A percentile compares a stretch with the other conserved stretches of the same genome.
phyloP scores from a whole-genome alignment of 345 rosid genomes.

The Aegle marmelos region DNA sequence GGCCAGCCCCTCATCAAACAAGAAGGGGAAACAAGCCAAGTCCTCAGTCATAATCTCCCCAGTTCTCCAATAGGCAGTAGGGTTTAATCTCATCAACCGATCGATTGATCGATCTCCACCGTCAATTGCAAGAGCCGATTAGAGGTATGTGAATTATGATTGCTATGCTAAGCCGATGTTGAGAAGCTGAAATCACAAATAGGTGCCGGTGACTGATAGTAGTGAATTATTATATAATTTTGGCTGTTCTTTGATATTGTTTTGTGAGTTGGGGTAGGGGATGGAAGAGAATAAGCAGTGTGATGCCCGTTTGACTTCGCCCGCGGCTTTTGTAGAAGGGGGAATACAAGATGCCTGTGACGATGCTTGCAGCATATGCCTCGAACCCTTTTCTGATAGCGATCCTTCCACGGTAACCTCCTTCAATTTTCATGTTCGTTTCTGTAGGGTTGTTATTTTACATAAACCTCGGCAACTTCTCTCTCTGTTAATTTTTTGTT shows the following conservation, averaged over 20 bases:
- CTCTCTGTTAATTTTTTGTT: not conserved
- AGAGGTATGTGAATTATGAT: no score
- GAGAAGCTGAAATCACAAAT: no score
- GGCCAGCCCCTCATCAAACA: no score
- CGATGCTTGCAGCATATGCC: conserved; percentile 98
- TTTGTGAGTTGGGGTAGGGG: conserved; percentile 23
- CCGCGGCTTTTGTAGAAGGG: conserved; percentile 96
- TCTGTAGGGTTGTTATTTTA: not conserved
- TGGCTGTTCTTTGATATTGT: not conserved
- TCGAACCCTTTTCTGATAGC: conserved; percentile 72
- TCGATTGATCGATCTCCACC: no score
- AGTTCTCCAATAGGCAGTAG: no score
- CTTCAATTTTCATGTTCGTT: not conserved
- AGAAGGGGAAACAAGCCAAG: no score
- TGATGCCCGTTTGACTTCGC: conserved; percentile 70
- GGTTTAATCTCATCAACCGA: no score
- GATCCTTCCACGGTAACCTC: conserved; percentile 81
- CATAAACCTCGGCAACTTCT: not conserved
- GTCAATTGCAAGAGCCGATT: no score
- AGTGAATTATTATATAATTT: no score
- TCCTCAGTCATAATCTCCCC: no score
- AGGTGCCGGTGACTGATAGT: no score
- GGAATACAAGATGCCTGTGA: conserved; percentile 97
- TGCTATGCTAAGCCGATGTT: no score
- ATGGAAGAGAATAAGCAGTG: conserved; percentile 48